Conservation (phyloP, 768 basidiomycete genomes). For the Amanita rimosa region DNA sequence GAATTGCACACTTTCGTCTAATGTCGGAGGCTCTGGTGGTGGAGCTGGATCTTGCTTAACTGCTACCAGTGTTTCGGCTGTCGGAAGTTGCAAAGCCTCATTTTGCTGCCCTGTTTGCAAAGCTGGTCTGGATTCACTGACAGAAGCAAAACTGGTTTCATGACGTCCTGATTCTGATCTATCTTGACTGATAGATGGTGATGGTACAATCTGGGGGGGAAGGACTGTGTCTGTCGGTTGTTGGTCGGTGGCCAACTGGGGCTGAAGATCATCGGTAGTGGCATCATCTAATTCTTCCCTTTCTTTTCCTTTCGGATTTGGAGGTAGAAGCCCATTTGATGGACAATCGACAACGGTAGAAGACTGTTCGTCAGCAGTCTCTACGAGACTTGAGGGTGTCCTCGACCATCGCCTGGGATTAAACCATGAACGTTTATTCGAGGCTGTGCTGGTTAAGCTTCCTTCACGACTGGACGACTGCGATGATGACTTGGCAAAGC, state of each 20-base stretch:
- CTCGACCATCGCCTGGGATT: slow-evolving; percentile 21
- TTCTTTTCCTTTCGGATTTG: slow-evolving; percentile 22
- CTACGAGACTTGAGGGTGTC: slow-evolving; percentile 12
- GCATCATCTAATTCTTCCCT: slow-evolving; percentile 7
- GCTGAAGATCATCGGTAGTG: slow-evolving; percentile 1
- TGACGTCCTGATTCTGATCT: not conserved
- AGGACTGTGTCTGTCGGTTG: slow-evolving; percentile 4
- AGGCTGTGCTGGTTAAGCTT: slow-evolving; percentile 1
- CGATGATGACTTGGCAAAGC: slow-evolving; percentile 15
- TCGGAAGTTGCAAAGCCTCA: not conserved
- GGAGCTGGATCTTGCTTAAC: slow-evolving; percentile 1
- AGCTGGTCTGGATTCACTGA: not conserved
- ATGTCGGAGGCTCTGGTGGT: not conserved
- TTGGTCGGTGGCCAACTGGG: slow-evolving; percentile 4
- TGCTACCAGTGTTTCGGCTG: slow-evolving; percentile 5
- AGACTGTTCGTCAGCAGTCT: slow-evolving; percentile 1
- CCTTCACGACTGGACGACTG: slow-evolving; percentile 7
- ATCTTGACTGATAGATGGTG: not conserved
- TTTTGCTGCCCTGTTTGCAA: not conserved
- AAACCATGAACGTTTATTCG: slow-evolving; percentile 16
- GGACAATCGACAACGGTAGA: not conserved
- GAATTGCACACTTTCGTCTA: not conserved
- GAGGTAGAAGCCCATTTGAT: not conserved
- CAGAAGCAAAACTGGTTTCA: not conserved
- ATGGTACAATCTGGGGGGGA: not conserved